These are phyloP conservation scores for Colletotrichum spaethianum DNA, from an alignment of 2,329 filamentous ascomycete genomes.

Conservation along the genomic window DNA sequence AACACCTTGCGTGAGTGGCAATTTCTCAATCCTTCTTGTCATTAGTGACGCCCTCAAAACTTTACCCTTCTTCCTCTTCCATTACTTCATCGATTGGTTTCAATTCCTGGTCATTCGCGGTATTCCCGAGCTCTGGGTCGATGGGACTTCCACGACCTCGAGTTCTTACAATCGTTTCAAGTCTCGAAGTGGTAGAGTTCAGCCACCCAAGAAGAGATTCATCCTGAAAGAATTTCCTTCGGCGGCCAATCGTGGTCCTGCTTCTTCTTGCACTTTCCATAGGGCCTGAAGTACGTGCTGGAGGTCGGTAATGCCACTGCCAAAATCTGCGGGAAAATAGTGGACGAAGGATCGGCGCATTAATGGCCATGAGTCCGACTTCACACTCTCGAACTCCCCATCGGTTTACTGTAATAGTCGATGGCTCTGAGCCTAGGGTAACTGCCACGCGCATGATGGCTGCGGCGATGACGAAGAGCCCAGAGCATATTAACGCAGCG, in stretches of 20 bases:
- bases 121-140: constrained; percentile 8
- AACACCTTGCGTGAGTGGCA: background rate
- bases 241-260: background rate
- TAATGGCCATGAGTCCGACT: constrained; percentile 27
- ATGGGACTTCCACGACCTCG: background rate
- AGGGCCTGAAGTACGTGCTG: background rate
- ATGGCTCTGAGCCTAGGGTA: constrained; percentile 30
- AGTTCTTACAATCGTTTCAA: background rate
- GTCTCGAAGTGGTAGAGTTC: background rate
- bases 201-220: constrained; percentile 19
- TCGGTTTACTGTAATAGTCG: constrained; percentile 26
- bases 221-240: background rate
- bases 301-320: constrained; percentile 34
- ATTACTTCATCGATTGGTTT: background rate
- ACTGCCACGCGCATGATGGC: constrained; percentile 28
- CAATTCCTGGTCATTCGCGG: background rate
- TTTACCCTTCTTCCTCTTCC: background rate
- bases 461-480: constrained; percentile 29
- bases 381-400: constrained; percentile 34
- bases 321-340: constrained; percentile 26
- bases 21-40: background rate
- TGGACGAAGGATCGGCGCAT: constrained; percentile 23
- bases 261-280: constrained; percentile 26
- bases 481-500: constrained; percentile 25
- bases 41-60: background rate